Percentiles rank a stretch among this genome's conserved stretches.
Evolutionary conservation across 805 yeast genomes (phyloP).

Genomic region (Cyberlindnera petersonii): DNA sequence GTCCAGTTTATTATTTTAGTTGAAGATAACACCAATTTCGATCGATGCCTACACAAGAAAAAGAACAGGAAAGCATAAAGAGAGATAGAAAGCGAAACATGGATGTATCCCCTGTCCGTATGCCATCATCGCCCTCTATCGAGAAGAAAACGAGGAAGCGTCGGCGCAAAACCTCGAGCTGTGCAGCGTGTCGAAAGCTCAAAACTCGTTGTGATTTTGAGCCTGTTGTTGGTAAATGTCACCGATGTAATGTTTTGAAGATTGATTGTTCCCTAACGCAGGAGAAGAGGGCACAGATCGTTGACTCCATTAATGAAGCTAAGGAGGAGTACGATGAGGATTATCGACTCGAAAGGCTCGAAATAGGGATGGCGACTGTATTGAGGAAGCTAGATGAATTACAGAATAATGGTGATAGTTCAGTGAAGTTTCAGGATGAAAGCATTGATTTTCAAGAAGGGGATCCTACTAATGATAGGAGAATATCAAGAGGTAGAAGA

Average conservation of each 20-base stretch:
- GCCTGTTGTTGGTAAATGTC: slow-evolving; percentile 41
- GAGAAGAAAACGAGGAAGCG: slow-evolving; percentile 24
- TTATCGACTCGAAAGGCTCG: slow-evolving; percentile 12
- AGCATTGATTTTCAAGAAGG: too few relatives aligned
- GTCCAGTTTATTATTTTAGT: too few relatives aligned
- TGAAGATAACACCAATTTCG: too few relatives aligned
- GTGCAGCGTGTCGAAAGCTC: slow-evolving; percentile 49
- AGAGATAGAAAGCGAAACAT: background rate
- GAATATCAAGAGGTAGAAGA: too few relatives aligned
- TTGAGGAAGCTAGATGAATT: slow-evolving; percentile 25
- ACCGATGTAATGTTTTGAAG: slow-evolving; percentile 46
- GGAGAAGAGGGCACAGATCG: slow-evolving; percentile 28
- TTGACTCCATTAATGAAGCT: slow-evolving; percentile 14
- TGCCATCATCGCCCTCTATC: background rate
- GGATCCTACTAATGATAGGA: too few relatives aligned
- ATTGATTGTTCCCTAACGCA: slow-evolving; percentile 45
- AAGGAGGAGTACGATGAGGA: slow-evolving; percentile 6
- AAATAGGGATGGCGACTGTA: slow-evolving; percentile 23
- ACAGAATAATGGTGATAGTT: background rate
- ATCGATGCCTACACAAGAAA: too few relatives aligned
- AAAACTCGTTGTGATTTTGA: slow-evolving; percentile 58
- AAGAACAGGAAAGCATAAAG: too few relatives aligned
- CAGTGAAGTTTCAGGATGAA: too few relatives aligned
- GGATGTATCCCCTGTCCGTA: background rate
- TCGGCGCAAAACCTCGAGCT: slow-evolving; percentile 40